Evolutionary conservation across 208 protist genomes (phyloP).

Genomic region (Trichomonas tenax): DNA sequence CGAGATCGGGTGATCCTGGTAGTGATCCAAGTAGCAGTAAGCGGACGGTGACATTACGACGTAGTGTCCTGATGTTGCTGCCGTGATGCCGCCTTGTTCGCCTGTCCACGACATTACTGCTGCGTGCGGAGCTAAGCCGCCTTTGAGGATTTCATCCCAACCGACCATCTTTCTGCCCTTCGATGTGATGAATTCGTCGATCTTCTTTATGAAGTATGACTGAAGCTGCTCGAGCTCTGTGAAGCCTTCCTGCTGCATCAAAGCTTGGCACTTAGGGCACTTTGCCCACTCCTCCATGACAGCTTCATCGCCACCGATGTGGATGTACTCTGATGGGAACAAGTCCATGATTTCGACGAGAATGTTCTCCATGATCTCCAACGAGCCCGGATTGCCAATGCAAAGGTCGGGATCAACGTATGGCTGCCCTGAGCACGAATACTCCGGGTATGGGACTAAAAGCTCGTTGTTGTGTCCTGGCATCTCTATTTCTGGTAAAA

Average conservation of each 20-base stretch:
- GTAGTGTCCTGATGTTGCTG: not conserved
- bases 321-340: not conserved
- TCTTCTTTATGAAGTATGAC: not conserved
- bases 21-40: not conserved
- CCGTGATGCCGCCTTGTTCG: not conserved
- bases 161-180: not conserved
- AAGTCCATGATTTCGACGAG: not conserved
- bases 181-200: not conserved
- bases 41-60: not conserved
- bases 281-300: not conserved
- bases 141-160: constrained; percentile 11
- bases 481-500: constrained; percentile 9
- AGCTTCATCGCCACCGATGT: not conserved
- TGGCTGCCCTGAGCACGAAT: not conserved
- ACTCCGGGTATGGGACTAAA: not conserved
- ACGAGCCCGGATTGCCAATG: not conserved
- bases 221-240: not conserved
- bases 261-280: not conserved
- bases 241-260: not conserved
- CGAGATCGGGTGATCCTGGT: not conserved
- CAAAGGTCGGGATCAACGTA: not conserved
- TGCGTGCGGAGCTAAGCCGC: not conserved
- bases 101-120: not conserved
- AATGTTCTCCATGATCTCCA: not conserved
- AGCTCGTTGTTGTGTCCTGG: not conserved